Base-by-base conservation (phyloP, 139 green algal genomes). In the Volvox africanus region DNA sequence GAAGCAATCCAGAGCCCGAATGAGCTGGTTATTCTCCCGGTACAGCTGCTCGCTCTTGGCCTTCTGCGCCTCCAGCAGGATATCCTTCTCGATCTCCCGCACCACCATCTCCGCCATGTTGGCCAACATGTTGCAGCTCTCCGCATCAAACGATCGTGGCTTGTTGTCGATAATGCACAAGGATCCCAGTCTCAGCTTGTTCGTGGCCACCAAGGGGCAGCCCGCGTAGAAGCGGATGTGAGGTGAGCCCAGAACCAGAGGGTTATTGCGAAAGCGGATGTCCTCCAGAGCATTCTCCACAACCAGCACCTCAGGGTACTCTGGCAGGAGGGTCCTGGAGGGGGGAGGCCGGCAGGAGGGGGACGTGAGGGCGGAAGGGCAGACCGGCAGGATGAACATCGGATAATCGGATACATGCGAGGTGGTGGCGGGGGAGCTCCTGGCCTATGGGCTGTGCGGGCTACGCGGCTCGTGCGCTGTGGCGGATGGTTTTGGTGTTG, bases 151-250 rank as follows among this genome's bases (percentile, higher is more conserved):
- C 6, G 89, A 62, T n/a, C 95, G 96, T 35, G 96, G 95, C 91
- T 93, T 89, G 33, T 50, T 91, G 93, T 99, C 97, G 77, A 98
- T 97, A 69, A 98, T 91, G 78, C 85, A 97, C 94, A 98, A 91
- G 16, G 96, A 96, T 36, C 97, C 97, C 55, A 98, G 92, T n/a
- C 96, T 93, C 88, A 89, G 69, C 14, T 69, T 61, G 61, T 95
- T 96, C 68, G 90, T 93, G 19, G 94, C 95, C 12, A 98, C 93
- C 30, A 99, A 92, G 1, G 97, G 96, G n/a, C 95, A 95, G 83
- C 97, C 96, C 2, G 96, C 97, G 92, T 99, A 99, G 95, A 99
- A 99, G 28, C 96, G 94, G 81, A 99, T 97, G 91, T 92, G 83
- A 2, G 97, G 97, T 0, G 90, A 37, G 0, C 95, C 95, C 19